Evolutionary conservation across 1,284 basidiomycete species (phyloP).

Genomic region (Malassezia dermatis): DNA sequence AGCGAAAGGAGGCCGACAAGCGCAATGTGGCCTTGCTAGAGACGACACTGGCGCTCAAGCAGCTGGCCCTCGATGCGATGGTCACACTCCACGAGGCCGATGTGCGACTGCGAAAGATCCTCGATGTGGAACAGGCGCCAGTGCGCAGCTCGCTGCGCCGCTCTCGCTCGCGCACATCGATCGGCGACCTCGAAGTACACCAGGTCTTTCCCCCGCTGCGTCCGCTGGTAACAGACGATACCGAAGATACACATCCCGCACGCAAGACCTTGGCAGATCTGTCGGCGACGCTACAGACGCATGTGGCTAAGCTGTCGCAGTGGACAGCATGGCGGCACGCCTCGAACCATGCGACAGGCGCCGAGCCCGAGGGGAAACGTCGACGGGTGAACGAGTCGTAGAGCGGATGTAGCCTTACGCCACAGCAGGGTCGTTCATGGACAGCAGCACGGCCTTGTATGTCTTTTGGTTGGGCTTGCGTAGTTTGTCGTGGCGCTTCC

Average conservation of each 20-base stretch:
- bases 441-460: conserved; percentile 16
- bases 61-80: conserved; percentile 13
- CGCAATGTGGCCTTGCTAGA: conserved; percentile 8
- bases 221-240: conserved; percentile 13
- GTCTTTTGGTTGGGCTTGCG: conserved; percentile 12
- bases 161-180: neutral
- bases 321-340: conserved; percentile 9
- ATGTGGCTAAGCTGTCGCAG: conserved; percentile 11
- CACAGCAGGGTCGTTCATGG: conserved; percentile 15
- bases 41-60: conserved; percentile 12
- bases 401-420: conserved; percentile 1
- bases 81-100: conserved; percentile 10
- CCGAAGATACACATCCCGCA: conserved; percentile 16
- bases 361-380: neutral
- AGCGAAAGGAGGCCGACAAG: conserved; percentile 13
- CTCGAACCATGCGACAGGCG: neutral
- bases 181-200: neutral
- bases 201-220: conserved; percentile 15
- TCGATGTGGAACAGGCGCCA: conserved; percentile 8
- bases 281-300: conserved; percentile 5
- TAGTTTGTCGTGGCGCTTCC: conserved; percentile 5
- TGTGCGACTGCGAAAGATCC: conserved; percentile 13
- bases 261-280: neutral
- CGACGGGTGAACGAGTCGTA: neutral
- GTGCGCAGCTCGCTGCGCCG: neutral